Conservation (phyloP, 345 rosid species). For the Gossypium australe region DNA sequence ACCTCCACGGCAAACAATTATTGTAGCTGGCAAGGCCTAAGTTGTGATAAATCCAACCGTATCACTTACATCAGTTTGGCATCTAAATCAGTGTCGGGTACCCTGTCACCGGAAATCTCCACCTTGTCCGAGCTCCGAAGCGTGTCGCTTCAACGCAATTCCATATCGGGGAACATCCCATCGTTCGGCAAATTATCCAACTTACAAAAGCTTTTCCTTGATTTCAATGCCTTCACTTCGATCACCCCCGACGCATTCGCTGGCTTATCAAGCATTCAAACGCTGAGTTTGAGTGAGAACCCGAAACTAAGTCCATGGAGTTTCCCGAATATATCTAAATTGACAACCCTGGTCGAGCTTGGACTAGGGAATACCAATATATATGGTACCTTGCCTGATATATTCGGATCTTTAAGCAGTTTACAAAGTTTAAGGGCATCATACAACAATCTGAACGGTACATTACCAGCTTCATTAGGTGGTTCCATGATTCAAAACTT, state of each 20-base stretch:
- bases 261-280: constrained; percentile 49
- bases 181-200: constrained; percentile 45
- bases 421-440: constrained; percentile 47
- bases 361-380: constrained; percentile 36
- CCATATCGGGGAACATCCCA: constrained; percentile 52
- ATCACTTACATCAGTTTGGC: constrained; percentile 45
- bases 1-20: constrained; percentile 19
- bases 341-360: constrained; percentile 30
- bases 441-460: constrained; percentile 66
- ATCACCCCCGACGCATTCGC: constrained; percentile 46
- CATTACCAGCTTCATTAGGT: constrained; percentile 50
- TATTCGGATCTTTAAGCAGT: constrained; percentile 42
- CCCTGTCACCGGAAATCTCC: constrained; percentile 43
- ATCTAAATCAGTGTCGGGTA: constrained; percentile 34
- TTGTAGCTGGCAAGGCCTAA: constrained; percentile 58
- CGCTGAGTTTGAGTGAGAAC: constrained; percentile 41
- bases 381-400: constrained; percentile 53
- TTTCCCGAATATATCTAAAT: constrained; percentile 51
- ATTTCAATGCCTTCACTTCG: constrained; percentile 45
- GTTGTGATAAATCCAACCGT: constrained; percentile 35
- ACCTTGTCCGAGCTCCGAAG: constrained; percentile 43
- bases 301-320: constrained; percentile 36
- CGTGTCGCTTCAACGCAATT: constrained; percentile 43
- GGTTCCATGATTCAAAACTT: constrained; percentile 42
- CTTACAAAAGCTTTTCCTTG: constrained; percentile 41